These are phyloP conservation scores for Excoecaria cochinchinensis DNA, from an alignment of 345 rosid species.

Conservation along the genomic window DNA sequence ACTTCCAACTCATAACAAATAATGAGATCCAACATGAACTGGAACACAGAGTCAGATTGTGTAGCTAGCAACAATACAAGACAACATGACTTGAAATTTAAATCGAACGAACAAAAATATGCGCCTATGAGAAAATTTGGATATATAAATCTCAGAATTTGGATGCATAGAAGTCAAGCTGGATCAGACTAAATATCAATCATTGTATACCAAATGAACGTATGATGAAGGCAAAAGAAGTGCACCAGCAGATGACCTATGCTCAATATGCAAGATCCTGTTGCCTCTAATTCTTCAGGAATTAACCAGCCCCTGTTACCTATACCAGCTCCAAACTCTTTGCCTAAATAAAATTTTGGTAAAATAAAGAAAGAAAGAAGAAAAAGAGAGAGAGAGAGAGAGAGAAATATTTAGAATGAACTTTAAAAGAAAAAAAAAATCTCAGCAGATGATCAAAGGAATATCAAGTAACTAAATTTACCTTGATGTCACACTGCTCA, in stretches of 20 bases:
- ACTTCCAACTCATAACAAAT: background rate
- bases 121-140: conserved; percentile 4
- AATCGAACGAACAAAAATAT: background rate
- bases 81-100: background rate
- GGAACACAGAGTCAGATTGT: conserved; percentile 11
- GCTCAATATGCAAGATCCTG: conserved; percentile 11
- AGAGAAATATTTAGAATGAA: background rate
- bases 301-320: conserved; percentile 18
- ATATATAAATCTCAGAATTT: conserved; percentile 14
- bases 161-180: conserved; percentile 30
- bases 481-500: conserved; percentile 29
- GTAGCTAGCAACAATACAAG: conserved; percentile 17
- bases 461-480: conserved; percentile 15
- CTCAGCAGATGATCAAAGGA: background rate
- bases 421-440: background rate
- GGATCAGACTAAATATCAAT: conserved; percentile 24
- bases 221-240: conserved; percentile 19
- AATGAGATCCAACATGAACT: conserved; percentile 18
- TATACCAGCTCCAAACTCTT: conserved; percentile 27
- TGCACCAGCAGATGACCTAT: conserved; percentile 13
- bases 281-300: conserved; percentile 20
- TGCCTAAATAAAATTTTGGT: conserved; percentile 12
- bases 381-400: too few species aligned
- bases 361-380: background rate
- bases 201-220: conserved; percentile 23